Evolutionary conservation across 768 basidiomycete genomes (phyloP).

Genomic region (Terana coerulea): DNA sequence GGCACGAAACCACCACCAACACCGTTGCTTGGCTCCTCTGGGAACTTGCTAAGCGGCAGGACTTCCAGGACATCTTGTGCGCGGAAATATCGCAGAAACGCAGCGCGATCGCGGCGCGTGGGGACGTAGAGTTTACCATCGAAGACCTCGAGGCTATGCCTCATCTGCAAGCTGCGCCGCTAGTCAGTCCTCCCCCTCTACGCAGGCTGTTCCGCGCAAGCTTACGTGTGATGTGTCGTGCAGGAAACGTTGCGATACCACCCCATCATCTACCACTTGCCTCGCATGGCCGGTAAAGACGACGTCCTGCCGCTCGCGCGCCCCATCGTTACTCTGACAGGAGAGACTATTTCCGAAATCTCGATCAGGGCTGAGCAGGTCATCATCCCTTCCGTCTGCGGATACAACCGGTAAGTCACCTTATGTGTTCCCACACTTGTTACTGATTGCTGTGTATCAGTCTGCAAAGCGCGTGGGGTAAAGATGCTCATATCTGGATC

Average conservation of each 20-base stretch:
- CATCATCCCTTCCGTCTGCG: conserved; percentile 23
- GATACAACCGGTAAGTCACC: conserved; percentile 29
- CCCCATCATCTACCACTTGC: conserved; percentile 25
- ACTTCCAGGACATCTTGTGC: conserved; percentile 22
- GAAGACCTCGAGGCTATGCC: conserved; percentile 33
- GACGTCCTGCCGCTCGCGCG: conserved; percentile 30
- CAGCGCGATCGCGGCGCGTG: conserved; percentile 18
- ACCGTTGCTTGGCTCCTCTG: conserved; percentile 29
- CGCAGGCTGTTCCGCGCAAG: not conserved
- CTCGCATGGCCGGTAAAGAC: conserved; percentile 24
- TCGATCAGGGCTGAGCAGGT: conserved; percentile 24
- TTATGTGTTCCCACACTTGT: not conserved
- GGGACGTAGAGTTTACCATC: conserved; percentile 25
- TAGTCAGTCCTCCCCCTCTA: conserved; percentile 20
- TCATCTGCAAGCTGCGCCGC: conserved; percentile 28
- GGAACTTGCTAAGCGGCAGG: conserved; percentile 25
- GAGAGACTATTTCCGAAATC: conserved; percentile 21
- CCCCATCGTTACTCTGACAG: conserved; percentile 26
- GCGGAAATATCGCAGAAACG: conserved; percentile 26
- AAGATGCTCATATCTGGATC: conserved; percentile 27
- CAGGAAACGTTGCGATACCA: conserved; percentile 29
- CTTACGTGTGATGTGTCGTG: not conserved
- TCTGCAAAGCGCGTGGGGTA: conserved; percentile 28
- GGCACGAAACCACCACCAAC: conserved; percentile 31
- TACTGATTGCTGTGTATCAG: conserved; percentile 3